Base-by-base conservation (phyloP, 768 basidiomycete species). In the Suillus alpinus region DNA sequence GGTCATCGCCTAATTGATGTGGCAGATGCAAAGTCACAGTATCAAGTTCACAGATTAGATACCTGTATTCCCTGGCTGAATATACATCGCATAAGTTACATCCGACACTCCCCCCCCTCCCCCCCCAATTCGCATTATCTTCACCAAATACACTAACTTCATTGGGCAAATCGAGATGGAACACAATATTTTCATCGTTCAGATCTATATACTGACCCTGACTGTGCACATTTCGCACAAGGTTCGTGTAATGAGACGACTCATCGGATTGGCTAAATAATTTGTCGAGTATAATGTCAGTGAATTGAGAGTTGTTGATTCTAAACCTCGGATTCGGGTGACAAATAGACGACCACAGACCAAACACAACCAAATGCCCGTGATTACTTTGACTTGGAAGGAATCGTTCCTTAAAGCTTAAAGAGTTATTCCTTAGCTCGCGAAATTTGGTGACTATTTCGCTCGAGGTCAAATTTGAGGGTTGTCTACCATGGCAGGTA, bases 21-120 rank as follows among this genome's bases (percentile, higher is more conserved):
- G 31, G 7, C 64, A 94, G 89, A 78, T 96, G 83, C 75, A 86
- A 65, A 90, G 85, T 61, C 91, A 92, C 72, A 95, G 92, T 69
- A 92, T 94, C 80, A 96, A 92, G 69, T 96, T 96, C 67, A 77
- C 77, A 36, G 74, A 86, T 80, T 75, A 64, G 47, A 60, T 9
- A n/a, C 50, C 67, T 20, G 29, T 50, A 16, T 53, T 34, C 6
- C 12, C n/a, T 36, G 36, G 53, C 29, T 67, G 56, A 62, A 50
- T 23, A 56, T 34, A n/a, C 6, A 12, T 40, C 10, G 36, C 52
- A 56, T 26, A 10, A 9, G 18, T 12, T 31, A 50, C 47, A 18
- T 50, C 31, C 4, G 29, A 10, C 10, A 6, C 18, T 29, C 26
- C 44, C 5, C 9, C 23, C 8, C n/a, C n/a, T n/a, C n/a, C n/a